A percentile compares a stretch with the other conserved stretches of the same genome.
Evolutionary conservation across 768 basidiomycete genomes (phyloP).

Genomic region (Lanmaoa rubissima): DNA sequence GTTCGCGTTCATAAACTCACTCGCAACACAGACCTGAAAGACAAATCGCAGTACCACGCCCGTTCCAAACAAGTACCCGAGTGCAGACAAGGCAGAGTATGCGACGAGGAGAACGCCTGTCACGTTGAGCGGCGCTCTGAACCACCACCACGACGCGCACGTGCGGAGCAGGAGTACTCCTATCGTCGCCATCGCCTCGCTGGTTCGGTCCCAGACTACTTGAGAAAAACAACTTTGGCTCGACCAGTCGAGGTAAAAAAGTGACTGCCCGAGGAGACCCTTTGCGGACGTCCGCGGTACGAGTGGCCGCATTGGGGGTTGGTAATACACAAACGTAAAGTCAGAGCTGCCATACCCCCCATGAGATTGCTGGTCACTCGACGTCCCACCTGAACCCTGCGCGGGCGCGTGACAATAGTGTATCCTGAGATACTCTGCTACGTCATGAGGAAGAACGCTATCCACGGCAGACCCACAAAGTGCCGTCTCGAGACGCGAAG

Average conservation of each 20-base stretch:
- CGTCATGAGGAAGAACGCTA: not conserved
- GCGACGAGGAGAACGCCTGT: not conserved
- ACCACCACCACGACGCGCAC: constrained; percentile 10
- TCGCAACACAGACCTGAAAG: constrained; percentile 4
- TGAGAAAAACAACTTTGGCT: not conserved
- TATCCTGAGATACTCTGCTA: not conserved
- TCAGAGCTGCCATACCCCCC: constrained; percentile 5
- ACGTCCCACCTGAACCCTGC: not conserved
- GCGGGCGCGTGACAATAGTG: constrained; percentile 5
- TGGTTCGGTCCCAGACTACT: not conserved
- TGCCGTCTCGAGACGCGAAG: not conserved
- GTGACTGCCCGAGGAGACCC: not conserved
- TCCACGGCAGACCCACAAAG: not conserved
- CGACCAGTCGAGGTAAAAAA: not conserved
- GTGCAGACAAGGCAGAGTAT: not conserved
- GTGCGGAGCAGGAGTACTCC: not conserved
- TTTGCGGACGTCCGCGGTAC: not conserved
- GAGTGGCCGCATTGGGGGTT: not conserved
- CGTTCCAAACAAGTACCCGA: not conserved
- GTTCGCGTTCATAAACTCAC: not conserved
- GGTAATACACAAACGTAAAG: not conserved
- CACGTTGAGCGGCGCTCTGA: not conserved
- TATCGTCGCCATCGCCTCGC: not conserved
- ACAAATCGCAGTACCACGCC: not conserved
- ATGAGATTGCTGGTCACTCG: not conserved